These are phyloP conservation scores for Sarocladium kiliense DNA, from an alignment of 2,329 filamentous ascomycete genomes.

Conservation along the genomic window DNA sequence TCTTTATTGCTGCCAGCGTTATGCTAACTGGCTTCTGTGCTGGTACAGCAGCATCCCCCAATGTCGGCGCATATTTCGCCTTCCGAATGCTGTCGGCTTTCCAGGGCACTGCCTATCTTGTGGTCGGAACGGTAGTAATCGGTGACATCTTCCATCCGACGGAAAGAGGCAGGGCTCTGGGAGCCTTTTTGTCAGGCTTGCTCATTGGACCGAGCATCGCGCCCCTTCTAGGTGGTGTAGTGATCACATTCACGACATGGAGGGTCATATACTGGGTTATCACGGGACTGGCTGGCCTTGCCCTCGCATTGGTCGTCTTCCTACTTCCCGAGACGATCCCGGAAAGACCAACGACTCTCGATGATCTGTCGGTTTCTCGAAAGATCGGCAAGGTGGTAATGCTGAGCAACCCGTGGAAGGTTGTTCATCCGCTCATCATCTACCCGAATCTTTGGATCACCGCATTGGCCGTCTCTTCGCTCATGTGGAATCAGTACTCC, in stretches of 20 bases:
- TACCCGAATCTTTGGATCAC: slow-evolving; percentile 61
- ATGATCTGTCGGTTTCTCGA: neutral
- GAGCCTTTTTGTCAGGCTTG: slow-evolving; percentile 62
- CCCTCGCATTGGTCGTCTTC: slow-evolving; percentile 49
- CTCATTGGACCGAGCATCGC: slow-evolving; percentile 61
- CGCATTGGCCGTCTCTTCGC: slow-evolving; percentile 50
- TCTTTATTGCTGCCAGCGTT: slow-evolving; percentile 17
- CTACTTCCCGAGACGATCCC: slow-evolving; percentile 66
- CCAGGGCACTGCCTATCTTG: slow-evolving; percentile 63
- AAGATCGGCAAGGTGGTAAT: slow-evolving; percentile 1
- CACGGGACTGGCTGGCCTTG: slow-evolving; percentile 53
- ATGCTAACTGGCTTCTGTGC: slow-evolving; percentile 61
- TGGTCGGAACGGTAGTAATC: slow-evolving; percentile 61
- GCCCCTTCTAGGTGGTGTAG: slow-evolving; percentile 61
- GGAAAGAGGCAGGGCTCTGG: slow-evolving; percentile 59
- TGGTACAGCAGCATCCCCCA: slow-evolving; percentile 62
- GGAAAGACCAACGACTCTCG: slow-evolving; percentile 5
- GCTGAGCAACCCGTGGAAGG: slow-evolving; percentile 12
- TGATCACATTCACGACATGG: slow-evolving; percentile 64
- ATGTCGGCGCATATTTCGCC: slow-evolving; percentile 60
- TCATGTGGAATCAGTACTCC: slow-evolving; percentile 70
- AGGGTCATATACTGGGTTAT: slow-evolving; percentile 68
- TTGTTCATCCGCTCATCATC: slow-evolving; percentile 16
- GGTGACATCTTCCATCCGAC: slow-evolving; percentile 52
- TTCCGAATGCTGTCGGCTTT: slow-evolving; percentile 67